Base-by-base conservation (phyloP, 1,284 basidiomycete species). In the Exobasidium cylindrosporum region DNA sequence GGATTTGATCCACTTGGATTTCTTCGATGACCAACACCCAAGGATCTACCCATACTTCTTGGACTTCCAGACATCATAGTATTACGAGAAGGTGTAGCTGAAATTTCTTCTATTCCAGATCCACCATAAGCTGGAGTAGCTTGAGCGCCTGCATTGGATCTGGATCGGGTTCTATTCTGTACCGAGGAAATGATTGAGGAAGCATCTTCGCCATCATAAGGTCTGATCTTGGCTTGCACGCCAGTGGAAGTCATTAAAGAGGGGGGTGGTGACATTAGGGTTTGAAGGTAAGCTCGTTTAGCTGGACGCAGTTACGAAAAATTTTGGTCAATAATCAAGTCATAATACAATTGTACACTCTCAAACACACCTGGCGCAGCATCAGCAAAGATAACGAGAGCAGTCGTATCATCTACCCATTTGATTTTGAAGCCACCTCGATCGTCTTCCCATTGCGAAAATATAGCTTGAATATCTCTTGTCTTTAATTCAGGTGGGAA, bases 361-460 rank as follows among this genome's bases (percentile, higher is more conserved):
- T 40, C 35, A 40, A 10, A 10, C 63, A 43, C 63, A 84, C 84
- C 83, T 26, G 81, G 76, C 31, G 76, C 75, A 10, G 85, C 79
- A 66, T 86, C 84, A 46, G 87, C 86, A 80, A 99, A 99, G 67
- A 99, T 93, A 76, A 97, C 89, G 76, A 96, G 84, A 47, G 95
- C 90, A 77, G 90, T 94, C 52, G 91, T 93, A 81, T 99, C 95
- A 81, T 99, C 92, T 72, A 88, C 87, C 95, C 95, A 99, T 81
- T 98, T 98, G 82, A 99, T 96, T 84, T 93, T 92, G 84, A 96
- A 97, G 17, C 93, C 94, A 43, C 93, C 93, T 63, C 85, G 87
- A 52, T 88, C 84, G 64, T 84, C 85, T 74, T 97, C 93, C 86
- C 90, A 97, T 47, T 93, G 91, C 57, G 87, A 84, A 81, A 98